Base-by-base conservation (phyloP, 2,329 filamentous ascomycete genomes). In the Phyllosticta ampelicida region DNA sequence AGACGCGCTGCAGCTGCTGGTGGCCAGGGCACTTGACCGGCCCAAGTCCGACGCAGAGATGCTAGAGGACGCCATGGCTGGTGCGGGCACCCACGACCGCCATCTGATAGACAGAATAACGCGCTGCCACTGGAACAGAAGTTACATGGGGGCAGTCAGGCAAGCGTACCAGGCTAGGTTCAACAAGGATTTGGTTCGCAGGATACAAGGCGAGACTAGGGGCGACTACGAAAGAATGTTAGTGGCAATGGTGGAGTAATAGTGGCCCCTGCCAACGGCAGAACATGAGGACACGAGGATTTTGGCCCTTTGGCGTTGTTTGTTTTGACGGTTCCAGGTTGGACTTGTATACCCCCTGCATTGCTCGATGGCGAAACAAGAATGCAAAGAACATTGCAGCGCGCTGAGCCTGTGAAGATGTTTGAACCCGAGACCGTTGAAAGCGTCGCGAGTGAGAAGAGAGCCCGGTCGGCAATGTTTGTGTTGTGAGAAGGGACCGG, bases 41-140 rank as follows among this genome's bases (percentile, higher is more conserved):
- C 89, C 89, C 60, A 86, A 89, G 78, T 86, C 90, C 63, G 91
- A 95, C 65, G 94, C 91, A 0, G 75, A 80, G 20, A 77, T 89
- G 4, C 78, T 97, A n/a, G 90, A 96, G 69, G 87, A 88, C 13
- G 79, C 87, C 16, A 97, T 97, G 92, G 80, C 83, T 1, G 94
- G 92, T 0, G 66, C 86, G 62, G 92, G 92, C 2, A 97, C 94
- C 10, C 92, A 94, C 71, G 91, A 99, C 62, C 76, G 84, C 29
- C 77, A 91, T 9, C 80, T 97, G 2, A 81, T 95, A 16, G 80
- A 85, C 26, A 80, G 90, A n/a, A 80, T 94, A 3, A 82, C 96
- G 1, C 80, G 89, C 20, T 79, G 82, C 53, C 92, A 97, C 72
- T 97, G 92, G 92, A 84, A 96, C 68, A 79, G 79, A 44, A 78